Evolutionary conservation across 306 rosid genomes (phyloP).

Genomic region (Quercus mongolica): DNA sequence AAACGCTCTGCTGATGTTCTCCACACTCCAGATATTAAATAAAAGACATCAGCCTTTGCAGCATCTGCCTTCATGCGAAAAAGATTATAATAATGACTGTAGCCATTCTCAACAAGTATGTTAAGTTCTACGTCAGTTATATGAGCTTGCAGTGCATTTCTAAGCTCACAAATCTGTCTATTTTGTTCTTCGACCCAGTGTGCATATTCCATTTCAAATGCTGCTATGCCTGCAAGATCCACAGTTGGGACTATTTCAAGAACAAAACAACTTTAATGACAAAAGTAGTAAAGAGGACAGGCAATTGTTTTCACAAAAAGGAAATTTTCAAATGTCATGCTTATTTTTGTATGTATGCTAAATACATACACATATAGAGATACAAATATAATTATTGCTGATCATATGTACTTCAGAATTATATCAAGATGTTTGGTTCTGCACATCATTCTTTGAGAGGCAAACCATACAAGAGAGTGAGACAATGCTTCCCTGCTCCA

Average conservation of each 20-base stretch:
- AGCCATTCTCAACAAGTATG: slow-evolving; percentile 50
- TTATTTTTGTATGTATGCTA: too few relatives aligned
- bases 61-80: slow-evolving; percentile 76
- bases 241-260: slow-evolving; percentile 5
- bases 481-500: too few relatives aligned
- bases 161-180: slow-evolving; percentile 55
- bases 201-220: slow-evolving; percentile 77
- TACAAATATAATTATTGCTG: too few relatives aligned
- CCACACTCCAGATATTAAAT: slow-evolving; percentile 82
- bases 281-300: background rate
- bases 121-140: slow-evolving; percentile 55
- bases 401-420: too few relatives aligned
- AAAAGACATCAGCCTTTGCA: slow-evolving; percentile 76
- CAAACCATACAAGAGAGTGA: too few relatives aligned
- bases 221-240: slow-evolving; percentile 51
- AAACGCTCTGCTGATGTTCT: slow-evolving; percentile 76
- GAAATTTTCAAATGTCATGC: too few relatives aligned
- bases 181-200: slow-evolving; percentile 85
- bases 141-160: slow-evolving; percentile 65
- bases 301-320: background rate
- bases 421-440: too few relatives aligned
- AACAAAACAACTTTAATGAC: slow-evolving; percentile 9
- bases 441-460: too few relatives aligned
- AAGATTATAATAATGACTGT: slow-evolving; percentile 69
- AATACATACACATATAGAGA: too few relatives aligned